A percentile compares a stretch with the other conserved stretches of the same genome.
These are phyloP conservation scores for Fraxinus sp. DNA, from an alignment of 305 asterid genomes.

Conservation along the genomic window DNA sequence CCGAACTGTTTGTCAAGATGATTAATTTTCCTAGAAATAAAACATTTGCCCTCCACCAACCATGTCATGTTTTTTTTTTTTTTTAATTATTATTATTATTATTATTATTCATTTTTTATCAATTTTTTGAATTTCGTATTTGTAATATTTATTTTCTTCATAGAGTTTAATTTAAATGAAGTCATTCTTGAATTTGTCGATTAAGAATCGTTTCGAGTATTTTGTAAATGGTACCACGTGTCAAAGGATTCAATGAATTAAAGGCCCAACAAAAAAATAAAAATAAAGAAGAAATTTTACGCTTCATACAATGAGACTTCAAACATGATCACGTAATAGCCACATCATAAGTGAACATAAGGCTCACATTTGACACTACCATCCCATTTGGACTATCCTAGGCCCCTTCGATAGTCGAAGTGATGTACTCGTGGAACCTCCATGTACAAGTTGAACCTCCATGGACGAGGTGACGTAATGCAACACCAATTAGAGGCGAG, in stretches of 20 bases:
- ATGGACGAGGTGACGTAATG: background rate
- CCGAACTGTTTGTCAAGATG: constrained; percentile 13
- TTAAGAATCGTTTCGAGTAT: background rate
- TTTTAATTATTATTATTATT: too few species aligned
- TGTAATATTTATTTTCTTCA: constrained; percentile 13
- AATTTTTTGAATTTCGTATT: background rate
- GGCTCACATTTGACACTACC: background rate
- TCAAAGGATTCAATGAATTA: background rate
- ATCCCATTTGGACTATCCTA: background rate
- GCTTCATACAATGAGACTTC: background rate
- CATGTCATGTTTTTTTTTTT: background rate
- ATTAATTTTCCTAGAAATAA: constrained; percentile 13
- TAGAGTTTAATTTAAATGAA: background rate
- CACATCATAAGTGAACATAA: background rate
- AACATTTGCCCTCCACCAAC: constrained; percentile 9
- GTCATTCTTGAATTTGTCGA: background rate
- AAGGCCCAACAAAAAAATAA: background rate
- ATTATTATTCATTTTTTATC: background rate
- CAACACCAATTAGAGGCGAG: too few species aligned
- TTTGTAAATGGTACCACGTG: background rate
- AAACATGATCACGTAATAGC: background rate
- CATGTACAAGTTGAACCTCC: background rate
- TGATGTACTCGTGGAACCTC: background rate
- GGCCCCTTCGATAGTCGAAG: too few species aligned
- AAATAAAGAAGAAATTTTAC: too few species aligned